A percentile compares a stretch with the other conserved stretches of the same genome.
Evolutionary conservation across 768 basidiomycete species (phyloP).

Genomic region (Panaeolus papilionaceus): DNA sequence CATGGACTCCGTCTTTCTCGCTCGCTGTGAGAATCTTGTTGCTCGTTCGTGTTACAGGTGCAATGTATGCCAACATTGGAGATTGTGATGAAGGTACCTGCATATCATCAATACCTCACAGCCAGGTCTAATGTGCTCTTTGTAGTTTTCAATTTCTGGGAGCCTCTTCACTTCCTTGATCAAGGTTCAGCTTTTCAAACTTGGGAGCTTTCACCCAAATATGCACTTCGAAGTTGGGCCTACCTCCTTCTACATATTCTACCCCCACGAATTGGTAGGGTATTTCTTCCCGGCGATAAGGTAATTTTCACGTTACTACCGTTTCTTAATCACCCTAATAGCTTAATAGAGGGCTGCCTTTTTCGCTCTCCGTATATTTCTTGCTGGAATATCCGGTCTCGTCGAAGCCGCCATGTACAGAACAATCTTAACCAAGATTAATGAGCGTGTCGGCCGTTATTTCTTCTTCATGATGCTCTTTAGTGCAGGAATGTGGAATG

Average conservation of each 20-base stretch:
- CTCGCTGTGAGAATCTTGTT: conserved; percentile 85
- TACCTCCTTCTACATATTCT: conserved; percentile 86
- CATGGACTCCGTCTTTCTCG: conserved; percentile 88
- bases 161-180: conserved; percentile 92
- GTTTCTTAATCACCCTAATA: conserved; percentile 18
- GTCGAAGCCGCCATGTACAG: conserved; percentile 88
- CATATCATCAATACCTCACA: neutral
- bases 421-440: conserved; percentile 79
- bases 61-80: conserved; percentile 94
- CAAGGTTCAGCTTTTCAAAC: conserved; percentile 94
- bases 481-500: conserved; percentile 96
- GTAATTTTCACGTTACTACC: conserved; percentile 34
- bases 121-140: neutral
- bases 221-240: conserved; percentile 94
- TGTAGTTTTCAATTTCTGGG: conserved; percentile 98
- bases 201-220: conserved; percentile 94
- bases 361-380: conserved; percentile 84
- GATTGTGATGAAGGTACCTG: conserved; percentile 94
- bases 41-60: conserved; percentile 78
- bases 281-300: conserved; percentile 68
- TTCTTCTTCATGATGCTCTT: conserved; percentile 84
- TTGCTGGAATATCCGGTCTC: conserved; percentile 74
- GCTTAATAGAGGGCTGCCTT: conserved; percentile 77
- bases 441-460: conserved; percentile 93
- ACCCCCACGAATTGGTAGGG: conserved; percentile 61